These are phyloP conservation scores for Macrolepiota dolichaula DNA, from an alignment of 768 basidiomycete species.

Conservation along the genomic window DNA sequence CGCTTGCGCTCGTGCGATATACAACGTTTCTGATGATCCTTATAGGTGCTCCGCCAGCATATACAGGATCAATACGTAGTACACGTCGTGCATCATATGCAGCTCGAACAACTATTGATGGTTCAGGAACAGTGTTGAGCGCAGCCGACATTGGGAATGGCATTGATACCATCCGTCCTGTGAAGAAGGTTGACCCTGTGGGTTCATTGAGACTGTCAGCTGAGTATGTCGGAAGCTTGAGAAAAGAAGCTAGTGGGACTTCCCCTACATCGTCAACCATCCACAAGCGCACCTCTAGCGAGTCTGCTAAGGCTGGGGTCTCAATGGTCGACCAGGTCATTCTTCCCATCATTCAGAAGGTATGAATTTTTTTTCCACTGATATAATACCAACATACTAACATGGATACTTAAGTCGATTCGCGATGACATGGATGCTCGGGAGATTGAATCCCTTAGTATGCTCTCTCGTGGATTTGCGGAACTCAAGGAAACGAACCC, in stretches of 20 bases:
- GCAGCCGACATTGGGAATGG: conserved; percentile 87
- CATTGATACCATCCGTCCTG: conserved; percentile 86
- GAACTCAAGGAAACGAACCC: conserved; percentile 84
- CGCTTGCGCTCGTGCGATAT: conserved; percentile 26
- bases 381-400: background rate
- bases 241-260: conserved; percentile 41
- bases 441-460: conserved; percentile 85
- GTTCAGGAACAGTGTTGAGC: conserved; percentile 69
- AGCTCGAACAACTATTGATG: conserved; percentile 58
- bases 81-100: conserved; percentile 76
- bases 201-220: conserved; percentile 74
- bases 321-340: conserved; percentile 82
- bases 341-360: conserved; percentile 73
- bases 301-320: conserved; percentile 60
- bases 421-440: conserved; percentile 84
- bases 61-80: conserved; percentile 62
- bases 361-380: conserved; percentile 29
- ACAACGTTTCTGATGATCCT: conserved; percentile 17
- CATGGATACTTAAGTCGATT: conserved; percentile 50
- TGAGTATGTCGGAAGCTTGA: conserved; percentile 76
- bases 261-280: conserved; percentile 44
- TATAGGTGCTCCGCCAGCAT: conserved; percentile 67
- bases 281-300: conserved; percentile 51
- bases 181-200: conserved; percentile 85
- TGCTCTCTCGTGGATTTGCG: conserved; percentile 85